Evolutionary conservation across 2,329 filamentous ascomycete species (phyloP), one percentile per base, ranked within the genome.

Genomic region (Nigrograna mackinnonii): DNA sequence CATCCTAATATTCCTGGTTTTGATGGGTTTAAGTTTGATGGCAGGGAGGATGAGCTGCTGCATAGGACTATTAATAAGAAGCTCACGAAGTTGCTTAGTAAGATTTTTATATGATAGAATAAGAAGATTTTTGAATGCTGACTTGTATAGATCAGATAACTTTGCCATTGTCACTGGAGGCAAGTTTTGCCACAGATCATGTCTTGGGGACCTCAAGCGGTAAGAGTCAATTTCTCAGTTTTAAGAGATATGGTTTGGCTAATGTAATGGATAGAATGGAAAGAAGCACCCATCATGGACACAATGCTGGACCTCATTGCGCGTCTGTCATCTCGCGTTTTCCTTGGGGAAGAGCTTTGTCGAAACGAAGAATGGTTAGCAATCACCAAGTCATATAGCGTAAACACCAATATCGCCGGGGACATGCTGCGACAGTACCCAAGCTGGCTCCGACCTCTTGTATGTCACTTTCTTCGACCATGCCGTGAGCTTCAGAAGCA

Each of bases 281-380:
- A 28, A 14, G 24, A 28, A 3, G 11, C 11, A 12, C 11, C 11
- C 11, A 14, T 28, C 24, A 12, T 12, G 11, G 24, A 28, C 11
- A 14, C 11, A 14, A 28, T 28, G 11, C 24, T 28, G 11, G 24
- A 28, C 24, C 11, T 28, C 3, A 14, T 43, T 20, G 33, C 40
- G 2, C 22, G 40, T 14, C 22, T 43, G 13, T 43, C 40, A 9
- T 32, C 34, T 18, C 22, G 40, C 6, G 40, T 38, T 18, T 43
- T 43, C 20, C 35, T 43, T 7, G 40, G 40, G 6, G 11, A 19
- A 6, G 40, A 43, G 14, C 17, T 43, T 4, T 43, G 40, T 18
- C 22, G 26, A 18, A 33, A 43, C 26, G 14, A 21, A 22, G 14
- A 37, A 9, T 43, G 40, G 40, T 35, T 41, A 3, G 7, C 11